These are phyloP conservation scores for Pascua guehoae DNA, from an alignment of 1,284 basidiomycete genomes.

Conservation along the genomic window DNA sequence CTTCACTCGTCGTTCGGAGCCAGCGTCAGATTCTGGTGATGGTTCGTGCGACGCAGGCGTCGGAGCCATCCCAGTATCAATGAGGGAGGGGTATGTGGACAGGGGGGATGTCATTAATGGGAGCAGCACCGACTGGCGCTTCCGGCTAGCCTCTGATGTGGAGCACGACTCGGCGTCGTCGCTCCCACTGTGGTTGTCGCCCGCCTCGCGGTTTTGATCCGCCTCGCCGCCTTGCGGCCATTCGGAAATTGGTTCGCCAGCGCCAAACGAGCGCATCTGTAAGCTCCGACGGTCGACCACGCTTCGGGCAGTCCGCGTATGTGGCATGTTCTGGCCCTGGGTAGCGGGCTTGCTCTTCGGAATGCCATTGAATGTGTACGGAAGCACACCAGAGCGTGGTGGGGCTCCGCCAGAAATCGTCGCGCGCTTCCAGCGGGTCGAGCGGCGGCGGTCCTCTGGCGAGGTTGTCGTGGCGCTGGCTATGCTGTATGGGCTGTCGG, in stretches of 20 bases:
- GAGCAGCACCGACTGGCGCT: constrained; percentile 38
- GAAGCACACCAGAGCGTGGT: constrained; percentile 28
- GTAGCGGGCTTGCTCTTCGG: constrained; percentile 27
- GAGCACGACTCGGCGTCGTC: constrained; percentile 31
- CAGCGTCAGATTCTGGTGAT: too few species aligned
- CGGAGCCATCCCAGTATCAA: too few species aligned
- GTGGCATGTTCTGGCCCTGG: constrained; percentile 1
- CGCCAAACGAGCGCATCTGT: constrained; percentile 17
- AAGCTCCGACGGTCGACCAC: constrained; percentile 2
- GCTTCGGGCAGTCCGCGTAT: background rate
- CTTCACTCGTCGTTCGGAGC: constrained; percentile 20
- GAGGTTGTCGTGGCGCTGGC: background rate
- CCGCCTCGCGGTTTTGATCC: background rate
- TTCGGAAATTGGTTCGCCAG: constrained; percentile 38
- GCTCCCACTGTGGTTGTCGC: background rate
- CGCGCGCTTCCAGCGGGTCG: too few species aligned
- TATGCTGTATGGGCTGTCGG: background rate
- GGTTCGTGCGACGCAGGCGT: too few species aligned
- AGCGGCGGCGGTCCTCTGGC: constrained; percentile 3
- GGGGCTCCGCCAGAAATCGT: too few species aligned
- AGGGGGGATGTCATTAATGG: constrained; percentile 11
- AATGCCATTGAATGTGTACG: constrained; percentile 42
- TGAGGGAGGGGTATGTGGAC: too few species aligned
- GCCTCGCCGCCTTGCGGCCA: constrained; percentile 1
- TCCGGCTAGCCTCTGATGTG: constrained; percentile 25